Percentiles rank a stretch among this genome's conserved stretches.
Conservation (phyloP, 345 rosid genomes). For the Eucalyptus polybractea region DNA sequence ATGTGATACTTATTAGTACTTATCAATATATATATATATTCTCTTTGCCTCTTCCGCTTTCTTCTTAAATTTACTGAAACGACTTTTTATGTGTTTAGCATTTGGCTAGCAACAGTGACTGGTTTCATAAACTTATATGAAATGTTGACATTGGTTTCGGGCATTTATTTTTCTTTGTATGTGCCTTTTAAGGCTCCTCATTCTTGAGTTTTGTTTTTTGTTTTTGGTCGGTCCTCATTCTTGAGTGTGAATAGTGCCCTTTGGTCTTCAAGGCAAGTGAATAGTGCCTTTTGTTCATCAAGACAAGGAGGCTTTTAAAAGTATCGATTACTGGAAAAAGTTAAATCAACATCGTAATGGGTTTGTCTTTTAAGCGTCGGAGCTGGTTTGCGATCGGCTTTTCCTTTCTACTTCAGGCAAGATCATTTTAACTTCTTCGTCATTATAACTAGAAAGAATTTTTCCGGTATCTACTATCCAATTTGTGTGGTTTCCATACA, state of each 20-base stretch:
- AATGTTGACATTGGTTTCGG: background rate
- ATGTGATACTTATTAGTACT: too few relatives aligned
- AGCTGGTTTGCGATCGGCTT: background rate
- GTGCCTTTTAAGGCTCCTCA: background rate
- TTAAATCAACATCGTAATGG: background rate
- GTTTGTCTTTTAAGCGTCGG: background rate
- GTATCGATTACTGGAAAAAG: background rate
- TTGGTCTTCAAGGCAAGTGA: background rate
- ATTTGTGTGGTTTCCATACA: background rate
- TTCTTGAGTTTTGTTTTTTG: background rate
- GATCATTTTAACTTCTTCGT: background rate
- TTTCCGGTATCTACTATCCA: background rate
- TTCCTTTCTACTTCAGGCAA: background rate
- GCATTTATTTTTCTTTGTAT: background rate
- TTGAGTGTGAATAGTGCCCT: background rate
- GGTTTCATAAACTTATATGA: background rate
- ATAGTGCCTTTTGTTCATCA: too few relatives aligned
- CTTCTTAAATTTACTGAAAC: too few relatives aligned
- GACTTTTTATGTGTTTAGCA: background rate
- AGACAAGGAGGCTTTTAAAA: background rate
- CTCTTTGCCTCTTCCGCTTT: too few relatives aligned
- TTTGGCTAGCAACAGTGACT: background rate
- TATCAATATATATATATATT: background rate
- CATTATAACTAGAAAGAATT: background rate
- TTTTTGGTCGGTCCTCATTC: background rate